Evolutionary conservation across 2,329 filamentous ascomycete genomes (phyloP).

Genomic region (Aspergillus cejpii): DNA sequence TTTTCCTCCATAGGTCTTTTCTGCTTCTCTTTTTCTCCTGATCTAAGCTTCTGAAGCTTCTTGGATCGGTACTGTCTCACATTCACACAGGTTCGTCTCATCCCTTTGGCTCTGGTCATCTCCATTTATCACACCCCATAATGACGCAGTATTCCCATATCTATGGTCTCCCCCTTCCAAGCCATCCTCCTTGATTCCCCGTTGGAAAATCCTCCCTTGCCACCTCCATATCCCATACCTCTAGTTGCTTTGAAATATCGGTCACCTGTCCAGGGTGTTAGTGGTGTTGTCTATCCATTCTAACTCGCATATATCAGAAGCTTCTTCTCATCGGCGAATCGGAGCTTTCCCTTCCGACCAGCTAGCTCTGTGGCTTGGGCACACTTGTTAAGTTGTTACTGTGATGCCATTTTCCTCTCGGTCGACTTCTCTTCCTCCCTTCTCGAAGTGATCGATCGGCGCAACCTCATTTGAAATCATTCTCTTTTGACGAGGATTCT

Average conservation of each 20-base stretch:
- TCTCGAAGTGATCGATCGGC: neutral
- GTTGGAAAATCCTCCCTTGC: slow-evolving; percentile 17
- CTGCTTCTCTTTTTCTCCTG: neutral
- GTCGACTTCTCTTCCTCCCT: slow-evolving; percentile 5
- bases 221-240: slow-evolving; percentile 21
- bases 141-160: slow-evolving; percentile 33
- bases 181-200: slow-evolving; percentile 9
- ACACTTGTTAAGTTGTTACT: too few relatives aligned
- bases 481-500: too few relatives aligned
- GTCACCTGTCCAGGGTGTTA: neutral
- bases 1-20: neutral
- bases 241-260: slow-evolving; percentile 1
- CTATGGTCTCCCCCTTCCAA: slow-evolving; percentile 7
- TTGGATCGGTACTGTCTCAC: neutral
- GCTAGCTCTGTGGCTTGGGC: slow-evolving; percentile 16
- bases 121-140: slow-evolving; percentile 20
- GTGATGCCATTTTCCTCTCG: slow-evolving; percentile 7
- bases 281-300: slow-evolving; percentile 4
- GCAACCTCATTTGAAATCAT: too few relatives aligned
- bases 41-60: neutral
- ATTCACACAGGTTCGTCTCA: slow-evolving; percentile 1
- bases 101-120: neutral
- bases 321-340: slow-evolving; percentile 18
- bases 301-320: slow-evolving; percentile 16
- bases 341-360: slow-evolving; percentile 20